Base-by-base conservation (phyloP, 202 grass and related monocot genomes). In the Zoysia matrella region DNA sequence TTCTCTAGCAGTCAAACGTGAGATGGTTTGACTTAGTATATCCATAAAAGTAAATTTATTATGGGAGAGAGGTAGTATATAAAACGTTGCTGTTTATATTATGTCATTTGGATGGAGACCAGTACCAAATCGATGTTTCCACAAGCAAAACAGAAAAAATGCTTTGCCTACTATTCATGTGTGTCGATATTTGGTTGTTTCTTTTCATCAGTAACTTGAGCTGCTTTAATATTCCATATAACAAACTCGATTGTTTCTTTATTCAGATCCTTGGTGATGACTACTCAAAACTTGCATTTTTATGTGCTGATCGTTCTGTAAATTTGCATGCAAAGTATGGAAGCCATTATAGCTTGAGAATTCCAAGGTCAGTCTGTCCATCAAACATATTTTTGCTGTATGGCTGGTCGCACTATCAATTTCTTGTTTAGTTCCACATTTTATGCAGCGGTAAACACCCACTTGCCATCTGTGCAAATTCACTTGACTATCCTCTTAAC, bases 291-390 rank as follows among this genome's bases (percentile, higher is more conserved):
- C 89, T 95, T 47, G 90, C 85, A 0, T 98, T 98, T 75, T 64
- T 98, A 42, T 98, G 95, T 83, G 90, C 95, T 78, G 95, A 98
- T 72, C 95, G 90, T 65, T 93, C 95, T 84, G 74, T 98, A 83
- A 82, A 88, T 83, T 77, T 98, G 67, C 95, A 98, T 86, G 95
- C 95, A 6, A 98, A 95, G 71, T 95, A 98, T 69, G 92, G 95
- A 71, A 91, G 88, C 46, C 95, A 98, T 72, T 95, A 95, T 67
- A 98, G 85, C 80, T 88, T 98, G 77, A 91, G 95, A 88, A 93
- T 98, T 90, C 95, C 95, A 86, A 91, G 92, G 92, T 94, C 83
- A 88, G 86, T 73, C 80, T 72, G 11, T 36, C 11, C 7, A 73
- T 52, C 67, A 47, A 5, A n/a, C 30, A 52, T n/a, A 41, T 66